phyloP scores from a whole-genome alignment of 192 early-diverging fungal genomes.

The Podila horticola region DNA sequence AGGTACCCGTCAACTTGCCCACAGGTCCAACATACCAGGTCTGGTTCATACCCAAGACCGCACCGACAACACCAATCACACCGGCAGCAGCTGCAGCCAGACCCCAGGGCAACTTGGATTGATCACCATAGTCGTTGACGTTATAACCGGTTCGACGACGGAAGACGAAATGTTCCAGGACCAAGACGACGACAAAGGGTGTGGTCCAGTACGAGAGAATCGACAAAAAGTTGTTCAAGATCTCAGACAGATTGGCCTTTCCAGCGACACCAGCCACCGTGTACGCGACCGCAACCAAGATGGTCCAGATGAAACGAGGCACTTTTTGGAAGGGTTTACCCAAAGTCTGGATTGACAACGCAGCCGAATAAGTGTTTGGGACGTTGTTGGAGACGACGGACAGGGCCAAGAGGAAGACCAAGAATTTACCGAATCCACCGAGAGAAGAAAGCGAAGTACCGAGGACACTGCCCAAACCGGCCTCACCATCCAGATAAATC shows the following conservation, averaged over 20 bases:
- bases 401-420: constrained; percentile 26
- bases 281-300: constrained; percentile 27
- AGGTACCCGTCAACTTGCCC: constrained; percentile 31
- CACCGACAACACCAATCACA: constrained; percentile 30
- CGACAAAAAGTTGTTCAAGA: constrained; percentile 31
- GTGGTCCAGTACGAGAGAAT: constrained; percentile 45
- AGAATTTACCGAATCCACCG: constrained; percentile 19
- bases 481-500: constrained; percentile 1
- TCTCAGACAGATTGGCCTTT: constrained; percentile 12
- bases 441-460: constrained; percentile 7
- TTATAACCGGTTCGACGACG: constrained; percentile 27
- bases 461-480: constrained; percentile 11
- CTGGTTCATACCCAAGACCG: constrained; percentile 43
- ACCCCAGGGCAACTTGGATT: constrained; percentile 22
- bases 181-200: constrained; percentile 23
- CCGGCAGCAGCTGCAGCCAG: constrained; percentile 27
- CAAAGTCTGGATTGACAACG: constrained; percentile 26
- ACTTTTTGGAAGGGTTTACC: constrained; percentile 31
- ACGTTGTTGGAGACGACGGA: constrained; percentile 41
- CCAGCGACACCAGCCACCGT: constrained; percentile 33
- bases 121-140: constrained; percentile 20
- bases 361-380: constrained; percentile 43
- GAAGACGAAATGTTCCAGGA: constrained; percentile 25
- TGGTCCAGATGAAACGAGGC: constrained; percentile 37
- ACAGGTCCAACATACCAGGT: constrained; percentile 39